These are phyloP conservation scores for Candida sonorensis DNA, from an alignment of 805 yeast species.

Conservation along the genomic window DNA sequence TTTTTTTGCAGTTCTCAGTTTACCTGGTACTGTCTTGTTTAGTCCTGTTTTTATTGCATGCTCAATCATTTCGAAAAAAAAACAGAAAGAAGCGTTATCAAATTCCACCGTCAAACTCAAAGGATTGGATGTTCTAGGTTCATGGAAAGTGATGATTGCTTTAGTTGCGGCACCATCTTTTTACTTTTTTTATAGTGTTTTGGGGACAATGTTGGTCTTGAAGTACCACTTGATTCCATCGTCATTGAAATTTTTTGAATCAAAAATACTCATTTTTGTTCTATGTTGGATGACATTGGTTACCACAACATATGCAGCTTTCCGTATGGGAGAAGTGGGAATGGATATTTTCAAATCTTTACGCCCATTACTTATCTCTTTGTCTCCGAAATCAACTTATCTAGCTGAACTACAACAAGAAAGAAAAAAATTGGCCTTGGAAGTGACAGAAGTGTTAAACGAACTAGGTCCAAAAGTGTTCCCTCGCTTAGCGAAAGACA, in stretches of 20 bases:
- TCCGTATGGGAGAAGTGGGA: constrained; percentile 88
- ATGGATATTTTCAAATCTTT: constrained; percentile 82
- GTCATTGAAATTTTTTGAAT: constrained; percentile 3
- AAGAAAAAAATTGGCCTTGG: constrained; percentile 55
- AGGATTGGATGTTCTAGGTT: constrained; percentile 90
- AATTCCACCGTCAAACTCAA: constrained; percentile 82
- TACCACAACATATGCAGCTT: constrained; percentile 76
- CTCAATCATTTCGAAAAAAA: constrained; percentile 59
- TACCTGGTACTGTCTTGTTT: constrained; percentile 84
- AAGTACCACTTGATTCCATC: constrained; percentile 14
- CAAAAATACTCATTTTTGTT: constrained; percentile 30
- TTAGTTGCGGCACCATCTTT: constrained; percentile 82
- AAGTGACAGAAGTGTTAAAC: constrained; percentile 76
- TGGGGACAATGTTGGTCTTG: constrained; percentile 33
- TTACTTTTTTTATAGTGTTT: constrained; percentile 68
- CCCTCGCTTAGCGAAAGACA: constrained; percentile 53
- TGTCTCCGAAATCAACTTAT: constrained; percentile 45
- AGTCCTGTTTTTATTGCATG: constrained; percentile 82
- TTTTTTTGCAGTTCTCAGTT: constrained; percentile 51
- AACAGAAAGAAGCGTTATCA: constrained; percentile 73
- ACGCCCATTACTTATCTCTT: constrained; percentile 62
- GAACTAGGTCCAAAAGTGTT: constrained; percentile 78
- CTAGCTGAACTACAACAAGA: constrained; percentile 51
- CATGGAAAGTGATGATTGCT: constrained; percentile 91
- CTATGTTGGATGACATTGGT: constrained; percentile 59